These are phyloP conservation scores for Cercospora berteroae DNA, from an alignment of 2,329 filamentous ascomycete genomes.

Conservation along the genomic window DNA sequence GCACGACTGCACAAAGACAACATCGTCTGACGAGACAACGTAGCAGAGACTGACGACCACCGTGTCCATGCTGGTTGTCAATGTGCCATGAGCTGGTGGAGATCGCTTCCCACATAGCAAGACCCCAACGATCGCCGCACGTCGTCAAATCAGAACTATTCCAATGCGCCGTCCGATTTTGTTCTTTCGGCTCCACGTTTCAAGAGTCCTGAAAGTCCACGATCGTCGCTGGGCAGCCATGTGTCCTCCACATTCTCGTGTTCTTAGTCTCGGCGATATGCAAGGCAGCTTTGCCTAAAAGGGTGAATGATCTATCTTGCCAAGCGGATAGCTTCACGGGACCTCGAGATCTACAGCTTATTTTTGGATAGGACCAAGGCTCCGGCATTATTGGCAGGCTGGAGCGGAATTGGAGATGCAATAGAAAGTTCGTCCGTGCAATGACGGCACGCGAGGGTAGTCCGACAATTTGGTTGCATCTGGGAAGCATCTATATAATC, in stretches of 20 bases:
- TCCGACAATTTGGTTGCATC: neutral
- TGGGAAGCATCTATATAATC: too few relatives aligned
- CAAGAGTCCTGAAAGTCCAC: too few relatives aligned
- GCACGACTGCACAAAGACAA: neutral
- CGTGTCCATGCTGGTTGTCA: too few relatives aligned
- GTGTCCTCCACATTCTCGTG: neutral
- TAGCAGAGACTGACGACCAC: too few relatives aligned
- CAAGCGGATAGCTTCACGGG: neutral
- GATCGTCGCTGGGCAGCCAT: neutral
- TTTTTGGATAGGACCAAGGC: neutral
- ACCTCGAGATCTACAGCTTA: neutral
- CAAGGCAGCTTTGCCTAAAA: neutral
- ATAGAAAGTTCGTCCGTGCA: neutral
- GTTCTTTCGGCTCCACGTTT: neutral
- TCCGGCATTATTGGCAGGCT: neutral
- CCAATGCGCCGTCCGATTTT: neutral
- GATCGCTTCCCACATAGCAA: too few relatives aligned
- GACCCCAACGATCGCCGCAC: too few relatives aligned
- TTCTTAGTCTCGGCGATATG: neutral
- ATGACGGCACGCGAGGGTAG: neutral
- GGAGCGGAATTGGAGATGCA: neutral
- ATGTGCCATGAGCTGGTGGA: too few relatives aligned
- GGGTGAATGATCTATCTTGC: neutral
- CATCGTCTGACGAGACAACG: neutral
- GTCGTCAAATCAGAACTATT: neutral